Evolutionary conservation across 208 protist genomes (phyloP).

Genomic region (Leishmania arabica): DNA sequence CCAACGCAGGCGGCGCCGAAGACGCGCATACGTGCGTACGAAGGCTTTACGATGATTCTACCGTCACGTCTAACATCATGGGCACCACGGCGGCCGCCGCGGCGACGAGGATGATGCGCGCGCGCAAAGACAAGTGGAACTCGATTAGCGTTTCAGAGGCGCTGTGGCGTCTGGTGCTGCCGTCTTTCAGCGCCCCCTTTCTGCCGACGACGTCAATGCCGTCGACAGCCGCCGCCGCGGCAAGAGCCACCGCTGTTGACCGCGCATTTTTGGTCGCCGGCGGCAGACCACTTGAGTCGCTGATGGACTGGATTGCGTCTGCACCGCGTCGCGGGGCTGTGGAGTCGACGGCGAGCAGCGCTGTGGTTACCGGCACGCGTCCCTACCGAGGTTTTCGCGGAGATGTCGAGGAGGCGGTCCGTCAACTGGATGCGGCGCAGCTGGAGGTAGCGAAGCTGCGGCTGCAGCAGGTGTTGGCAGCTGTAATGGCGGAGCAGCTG

Average conservation of each 20-base stretch:
- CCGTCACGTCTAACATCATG: background rate
- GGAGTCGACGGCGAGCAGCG: background rate
- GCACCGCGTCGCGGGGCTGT: background rate
- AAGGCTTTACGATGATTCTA: background rate
- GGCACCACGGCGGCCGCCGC: background rate
- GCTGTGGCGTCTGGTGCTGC: constrained; percentile 25
- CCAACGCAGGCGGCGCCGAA: background rate
- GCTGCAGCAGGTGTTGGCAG: constrained; percentile 31
- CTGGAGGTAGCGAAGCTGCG: constrained; percentile 38
- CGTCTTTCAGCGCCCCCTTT: constrained; percentile 23
- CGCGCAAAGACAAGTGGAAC: constrained; percentile 27
- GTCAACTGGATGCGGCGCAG: constrained; percentile 28
- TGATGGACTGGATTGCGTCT: background rate
- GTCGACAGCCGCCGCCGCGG: background rate
- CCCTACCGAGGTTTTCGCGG: constrained; percentile 27
- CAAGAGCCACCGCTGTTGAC: background rate
- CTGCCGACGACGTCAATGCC: background rate
- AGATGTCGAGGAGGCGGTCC: constrained; percentile 29
- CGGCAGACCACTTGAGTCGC: background rate
- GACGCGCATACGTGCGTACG: background rate
- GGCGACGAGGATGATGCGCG: background rate
- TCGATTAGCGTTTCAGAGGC: constrained; percentile 19
- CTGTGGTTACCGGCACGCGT: background rate
- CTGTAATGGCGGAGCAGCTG: constrained; percentile 12
- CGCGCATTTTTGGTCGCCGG: background rate